Conservation (phyloP, 441 rosid species). For the Gossypium lobatum region DNA sequence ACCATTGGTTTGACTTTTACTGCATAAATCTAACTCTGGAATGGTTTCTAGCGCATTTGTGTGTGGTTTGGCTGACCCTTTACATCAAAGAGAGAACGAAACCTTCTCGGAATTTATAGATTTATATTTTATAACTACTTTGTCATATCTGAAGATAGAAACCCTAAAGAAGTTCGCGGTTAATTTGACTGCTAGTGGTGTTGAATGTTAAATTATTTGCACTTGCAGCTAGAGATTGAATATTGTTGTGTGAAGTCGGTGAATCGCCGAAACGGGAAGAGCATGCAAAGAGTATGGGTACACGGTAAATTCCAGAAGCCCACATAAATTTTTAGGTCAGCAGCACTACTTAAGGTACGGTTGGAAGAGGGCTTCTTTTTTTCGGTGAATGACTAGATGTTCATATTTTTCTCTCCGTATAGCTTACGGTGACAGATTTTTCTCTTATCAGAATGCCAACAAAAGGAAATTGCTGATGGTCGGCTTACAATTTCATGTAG, state of each 20-base stretch:
- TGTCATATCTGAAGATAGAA: neutral
- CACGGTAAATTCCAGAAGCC: slow-evolving; percentile 91
- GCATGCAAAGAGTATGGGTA: slow-evolving; percentile 81
- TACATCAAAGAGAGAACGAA: neutral
- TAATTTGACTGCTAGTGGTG: slow-evolving; percentile 3
- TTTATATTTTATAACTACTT: neutral
- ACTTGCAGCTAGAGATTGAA: slow-evolving; percentile 68
- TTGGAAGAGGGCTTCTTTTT: neutral
- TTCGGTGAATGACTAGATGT: neutral
- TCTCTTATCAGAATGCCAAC: neutral
- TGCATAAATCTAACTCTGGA: neutral
- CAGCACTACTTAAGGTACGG: slow-evolving; percentile 5
- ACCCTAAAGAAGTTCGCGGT: neutral
- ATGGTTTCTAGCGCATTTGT: slow-evolving; percentile 1
- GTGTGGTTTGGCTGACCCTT: neutral
- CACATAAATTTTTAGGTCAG: slow-evolving; percentile 1
- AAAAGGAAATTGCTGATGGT: neutral
- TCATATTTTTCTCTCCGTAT: slow-evolving; percentile 1
- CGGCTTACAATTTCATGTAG: neutral
- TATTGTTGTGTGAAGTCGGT: slow-evolving; percentile 74
- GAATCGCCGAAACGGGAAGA: slow-evolving; percentile 62
- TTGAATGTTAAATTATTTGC: slow-evolving; percentile 5
- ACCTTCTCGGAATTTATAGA: slow-evolving; percentile 1
- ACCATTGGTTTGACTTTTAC: slow-evolving; percentile 6
- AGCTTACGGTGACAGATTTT: neutral